These are phyloP conservation scores for Colletotrichum musae DNA, from an alignment of 2,329 filamentous ascomycete genomes.

Conservation along the genomic window DNA sequence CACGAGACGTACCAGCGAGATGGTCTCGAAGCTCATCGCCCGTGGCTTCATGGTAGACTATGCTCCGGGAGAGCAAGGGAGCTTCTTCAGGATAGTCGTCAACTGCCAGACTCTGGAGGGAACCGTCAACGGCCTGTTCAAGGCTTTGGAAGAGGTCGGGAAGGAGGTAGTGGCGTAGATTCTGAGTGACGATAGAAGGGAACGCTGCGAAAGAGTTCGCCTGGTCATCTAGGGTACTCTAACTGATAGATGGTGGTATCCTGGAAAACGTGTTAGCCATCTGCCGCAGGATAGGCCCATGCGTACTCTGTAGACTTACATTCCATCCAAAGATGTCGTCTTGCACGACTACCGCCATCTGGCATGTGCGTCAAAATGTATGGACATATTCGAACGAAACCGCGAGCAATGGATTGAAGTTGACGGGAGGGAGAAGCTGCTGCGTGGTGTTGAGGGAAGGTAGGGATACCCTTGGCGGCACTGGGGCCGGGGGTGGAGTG, in stretches of 20 bases:
- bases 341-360: no score
- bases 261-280: no score
- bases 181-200: background rate
- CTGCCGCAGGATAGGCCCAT: no score
- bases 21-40: conserved; percentile 63
- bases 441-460: background rate
- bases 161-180: conserved; percentile 43
- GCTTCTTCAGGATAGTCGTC: conserved; percentile 73
- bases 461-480: background rate
- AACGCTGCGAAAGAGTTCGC: background rate
- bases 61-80: conserved; percentile 68
- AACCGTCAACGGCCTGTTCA: conserved; percentile 68
- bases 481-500: background rate
- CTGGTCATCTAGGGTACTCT: no score
- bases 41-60: conserved; percentile 75
- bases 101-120: conserved; percentile 68
- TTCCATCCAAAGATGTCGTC: no score
- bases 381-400: no score
- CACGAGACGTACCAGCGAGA: conserved; percentile 63
- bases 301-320: no score
- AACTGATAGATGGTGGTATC: no score
- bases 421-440: background rate
- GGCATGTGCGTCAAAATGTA: no score
- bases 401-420: no score
- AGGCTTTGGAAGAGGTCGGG: conserved; percentile 65